These are phyloP conservation scores for Debaryomyces subglobosus DNA, from an alignment of 1,139 yeast species.

Conservation along the genomic window DNA sequence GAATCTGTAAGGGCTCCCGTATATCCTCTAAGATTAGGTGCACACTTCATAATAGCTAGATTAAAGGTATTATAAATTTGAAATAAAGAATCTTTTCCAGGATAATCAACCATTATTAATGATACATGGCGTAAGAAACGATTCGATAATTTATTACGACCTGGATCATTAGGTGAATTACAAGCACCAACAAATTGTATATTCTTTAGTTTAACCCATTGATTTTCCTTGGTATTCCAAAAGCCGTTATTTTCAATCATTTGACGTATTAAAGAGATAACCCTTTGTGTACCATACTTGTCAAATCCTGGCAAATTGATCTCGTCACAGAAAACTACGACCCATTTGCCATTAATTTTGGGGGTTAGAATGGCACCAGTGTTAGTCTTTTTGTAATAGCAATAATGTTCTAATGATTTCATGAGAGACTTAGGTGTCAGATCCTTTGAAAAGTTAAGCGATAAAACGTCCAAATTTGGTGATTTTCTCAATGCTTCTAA, in stretches of 20 bases:
- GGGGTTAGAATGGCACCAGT: conserved; percentile 64
- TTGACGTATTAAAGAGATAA: conserved; percentile 76
- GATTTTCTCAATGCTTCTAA: conserved; percentile 67
- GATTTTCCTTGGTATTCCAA: conserved; percentile 62
- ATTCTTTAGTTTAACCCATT: conserved; percentile 69
- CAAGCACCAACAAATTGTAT: conserved; percentile 94
- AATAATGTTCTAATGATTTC: conserved; percentile 71
- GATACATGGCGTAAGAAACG: conserved; percentile 73
- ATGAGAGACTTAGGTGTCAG: conserved; percentile 67
- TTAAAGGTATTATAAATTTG: conserved; percentile 71
- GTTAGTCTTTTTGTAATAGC: conserved; percentile 59
- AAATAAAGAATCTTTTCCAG: conserved; percentile 61
- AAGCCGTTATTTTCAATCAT: conserved; percentile 76
- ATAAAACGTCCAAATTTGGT: conserved; percentile 60
- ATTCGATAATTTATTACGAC: conserved; percentile 61
- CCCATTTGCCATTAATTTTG: conserved; percentile 63
- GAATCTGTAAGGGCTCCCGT: conserved; percentile 58
- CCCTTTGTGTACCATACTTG: conserved; percentile 74
- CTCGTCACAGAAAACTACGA: conserved; percentile 91
- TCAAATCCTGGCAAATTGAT: conserved; percentile 80
- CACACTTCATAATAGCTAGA: conserved; percentile 58
- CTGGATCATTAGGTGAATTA: conserved; percentile 84
- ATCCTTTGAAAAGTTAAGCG: conserved; percentile 84
- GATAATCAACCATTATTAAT: conserved; percentile 79
- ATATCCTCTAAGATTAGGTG: conserved; percentile 65